These are phyloP conservation scores for Obelidium mucronatum DNA, from an alignment of 192 early-diverging fungal genomes.

Conservation along the genomic window DNA sequence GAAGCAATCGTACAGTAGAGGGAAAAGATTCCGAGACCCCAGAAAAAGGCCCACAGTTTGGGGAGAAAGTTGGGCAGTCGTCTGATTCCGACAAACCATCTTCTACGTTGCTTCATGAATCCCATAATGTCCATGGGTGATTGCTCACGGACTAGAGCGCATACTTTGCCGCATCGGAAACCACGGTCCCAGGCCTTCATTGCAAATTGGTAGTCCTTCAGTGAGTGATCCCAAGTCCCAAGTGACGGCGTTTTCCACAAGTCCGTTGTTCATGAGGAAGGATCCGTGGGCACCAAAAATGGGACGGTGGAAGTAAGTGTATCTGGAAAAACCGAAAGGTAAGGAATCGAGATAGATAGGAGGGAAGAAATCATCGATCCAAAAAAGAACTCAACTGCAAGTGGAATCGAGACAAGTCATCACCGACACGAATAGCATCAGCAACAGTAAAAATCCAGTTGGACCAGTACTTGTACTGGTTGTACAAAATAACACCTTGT, in stretches of 20 bases:
- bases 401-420: constrained; percentile 63
- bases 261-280: constrained; percentile 60
- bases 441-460: constrained; percentile 67
- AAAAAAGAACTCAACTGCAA: constrained; percentile 48
- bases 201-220: constrained; percentile 65
- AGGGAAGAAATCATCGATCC: background rate
- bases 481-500: constrained; percentile 66
- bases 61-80: constrained; percentile 59
- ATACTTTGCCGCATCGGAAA: constrained; percentile 62
- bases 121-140: constrained; percentile 58
- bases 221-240: constrained; percentile 64
- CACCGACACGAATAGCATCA: constrained; percentile 66
- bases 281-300: constrained; percentile 66
- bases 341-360: background rate
- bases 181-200: constrained; percentile 57
- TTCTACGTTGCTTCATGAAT: constrained; percentile 61
- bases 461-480: constrained; percentile 63
- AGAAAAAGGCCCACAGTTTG: constrained; percentile 63
- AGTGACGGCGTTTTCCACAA: constrained; percentile 61
- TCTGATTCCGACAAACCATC: constrained; percentile 65
- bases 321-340: constrained; percentile 20
- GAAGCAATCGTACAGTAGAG: constrained; percentile 56
- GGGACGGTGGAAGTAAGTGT: constrained; percentile 62
- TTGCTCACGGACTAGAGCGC: constrained; percentile 61
- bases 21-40: constrained; percentile 58